Evolutionary conservation across 2,329 filamentous ascomycete species (phyloP), one percentile per base, ranked within the genome.

Genomic region (Fusarium concolor): DNA sequence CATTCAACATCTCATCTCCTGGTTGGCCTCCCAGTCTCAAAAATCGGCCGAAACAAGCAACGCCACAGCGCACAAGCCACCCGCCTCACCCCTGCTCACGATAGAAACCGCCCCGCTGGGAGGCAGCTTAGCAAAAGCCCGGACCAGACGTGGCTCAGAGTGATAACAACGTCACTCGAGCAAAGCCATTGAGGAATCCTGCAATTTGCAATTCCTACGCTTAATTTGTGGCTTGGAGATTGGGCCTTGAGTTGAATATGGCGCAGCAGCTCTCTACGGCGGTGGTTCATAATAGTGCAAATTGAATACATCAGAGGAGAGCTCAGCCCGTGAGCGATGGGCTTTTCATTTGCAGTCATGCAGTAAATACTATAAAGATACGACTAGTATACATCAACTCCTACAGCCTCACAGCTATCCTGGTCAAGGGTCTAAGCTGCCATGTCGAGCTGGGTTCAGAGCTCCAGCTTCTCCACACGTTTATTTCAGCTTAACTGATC

Each of bases 401-500:
- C 43, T 62, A 60, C 54, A 61, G 52, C 55, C 68, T 64, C 57
- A 31, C 6, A n/a, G 14, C 24, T 29, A 43, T 49, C 45, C 18
- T 46, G 20, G 42, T 35, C 37, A 62, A 56, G 49, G 53, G 29
- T 56, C 61, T 22, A 37, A 62, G 50, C 39, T 69, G 44, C 60
- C 55, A 53, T 65, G 64, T 56, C 54, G 29, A 62, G 62, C 59
- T 71, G 69, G 59, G 51, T 58, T 56, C 50, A 39, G 33, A 65
- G 46, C 52, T 60, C 60, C 54, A 68, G 70, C 60, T 71, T 55
- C 68, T 62, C 71, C 71, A 67, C 67, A 61, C 29, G 28, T 56
- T 33, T 46, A 58, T 31, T 56, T 65, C 61, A 71, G 68, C 71
- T 65, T n/a, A 22, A 37, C n/a, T 63, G 43, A 61, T 56, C 51